A percentile compares a stretch with the other conserved stretches of the same genome.
phyloP scores from a whole-genome alignment of 176 grass and related monocot species.

The Alloteropsis semialata region DNA sequence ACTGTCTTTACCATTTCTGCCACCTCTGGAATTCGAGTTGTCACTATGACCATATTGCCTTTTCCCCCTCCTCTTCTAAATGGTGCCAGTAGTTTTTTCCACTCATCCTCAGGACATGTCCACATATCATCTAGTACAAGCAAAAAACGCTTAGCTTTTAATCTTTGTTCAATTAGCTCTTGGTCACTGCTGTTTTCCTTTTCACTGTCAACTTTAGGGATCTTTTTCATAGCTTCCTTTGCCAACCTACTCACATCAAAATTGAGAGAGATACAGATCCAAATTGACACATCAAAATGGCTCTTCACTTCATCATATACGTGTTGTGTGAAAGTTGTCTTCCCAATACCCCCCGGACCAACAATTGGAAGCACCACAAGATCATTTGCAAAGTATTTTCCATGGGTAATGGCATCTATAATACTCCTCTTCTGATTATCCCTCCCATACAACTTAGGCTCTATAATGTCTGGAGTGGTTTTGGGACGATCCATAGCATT shows the following conservation, averaged over 20 bases:
- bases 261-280: slow-evolving; percentile 33
- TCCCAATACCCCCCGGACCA: slow-evolving; percentile 44
- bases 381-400: neutral
- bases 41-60: slow-evolving; percentile 19
- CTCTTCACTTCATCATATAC: neutral
- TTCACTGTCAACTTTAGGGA: neutral
- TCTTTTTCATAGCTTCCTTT: neutral
- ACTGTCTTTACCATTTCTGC: neutral
- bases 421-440: neutral
- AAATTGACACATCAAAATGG: neutral
- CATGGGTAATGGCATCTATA: neutral
- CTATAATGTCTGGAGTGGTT: neutral
- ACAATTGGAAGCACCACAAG: slow-evolving; percentile 28
- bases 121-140: slow-evolving; percentile 41
- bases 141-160: neutral
- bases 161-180: neutral
- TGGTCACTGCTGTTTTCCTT: neutral
- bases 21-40: neutral
- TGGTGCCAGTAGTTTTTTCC: neutral
- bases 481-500: neutral
- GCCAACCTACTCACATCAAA: neutral
- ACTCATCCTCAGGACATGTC: neutral
- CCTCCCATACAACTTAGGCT: slow-evolving; percentile 29
- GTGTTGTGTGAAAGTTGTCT: slow-evolving; percentile 42
- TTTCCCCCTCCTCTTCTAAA: neutral